Evolutionary conservation across 768 basidiomycete species (phyloP), one percentile per base, ranked within the genome.

Genomic region (Suillus subaureus): DNA sequence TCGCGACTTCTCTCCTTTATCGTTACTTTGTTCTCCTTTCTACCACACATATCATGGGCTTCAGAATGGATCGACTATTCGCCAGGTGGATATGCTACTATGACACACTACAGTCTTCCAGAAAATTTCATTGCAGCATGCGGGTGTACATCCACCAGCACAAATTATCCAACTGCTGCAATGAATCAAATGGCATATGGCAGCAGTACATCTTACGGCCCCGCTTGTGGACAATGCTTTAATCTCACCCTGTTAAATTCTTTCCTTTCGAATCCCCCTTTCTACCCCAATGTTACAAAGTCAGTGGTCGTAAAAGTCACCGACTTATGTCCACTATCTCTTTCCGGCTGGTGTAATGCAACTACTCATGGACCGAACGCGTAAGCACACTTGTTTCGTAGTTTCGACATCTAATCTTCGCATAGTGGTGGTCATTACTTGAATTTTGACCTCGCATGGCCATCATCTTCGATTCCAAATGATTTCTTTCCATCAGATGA

Each of bases 391-490:
- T 60, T 13, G 7, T n/a, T 6, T 33, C 16, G 47, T 39, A 33
- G 37, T 64, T 39, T 62, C 55, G n/a, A 57, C 67, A 61, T 62
- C n/a, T 26, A 33, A 47, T 5, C 39, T 42, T 57, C 18, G 26
- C 40, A 42, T 67, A 93, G 91, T 57, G 90, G 85, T 45, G 91
- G 90, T 7, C 80, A 81, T 58, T 86, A 83, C 69, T 81, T 94
- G 64, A 94, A 94, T 72, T 94, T 95, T 74, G 93, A 95, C 76
- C 86, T 94, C 61, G 87, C 90, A 49, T 93, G 82, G 75, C 93
- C 92, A 3, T 93, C 92, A 6, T 69, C 71, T 3, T 86, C 90
- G 21, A 92, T 94, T 64, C 84, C 91, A 37, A 75, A 79, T 56
- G 80, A 85, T 69, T 95, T 92, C 70, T 94, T 92, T 73, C 93